These are phyloP conservation scores for Penicillium simplicissimum DNA, from an alignment of 495 filamentous ascomycete genomes.

Conservation along the genomic window DNA sequence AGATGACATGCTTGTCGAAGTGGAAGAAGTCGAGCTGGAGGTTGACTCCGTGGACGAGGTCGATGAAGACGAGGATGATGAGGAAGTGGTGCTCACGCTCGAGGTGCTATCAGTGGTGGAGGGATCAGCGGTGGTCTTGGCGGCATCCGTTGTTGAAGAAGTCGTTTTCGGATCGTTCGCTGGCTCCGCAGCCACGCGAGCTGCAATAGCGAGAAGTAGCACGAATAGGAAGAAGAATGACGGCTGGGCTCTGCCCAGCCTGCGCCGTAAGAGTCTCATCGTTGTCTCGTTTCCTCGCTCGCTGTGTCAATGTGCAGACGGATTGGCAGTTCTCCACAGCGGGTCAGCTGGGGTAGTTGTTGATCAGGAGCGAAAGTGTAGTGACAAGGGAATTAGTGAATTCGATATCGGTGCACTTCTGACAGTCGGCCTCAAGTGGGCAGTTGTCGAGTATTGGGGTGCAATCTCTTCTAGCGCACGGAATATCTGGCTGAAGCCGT, in stretches of 20 bases:
- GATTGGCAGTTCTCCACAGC: constrained; percentile 30
- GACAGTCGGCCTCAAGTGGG: background rate
- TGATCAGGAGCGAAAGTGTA: constrained; percentile 18
- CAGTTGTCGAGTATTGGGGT: background rate
- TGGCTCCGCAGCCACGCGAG: constrained; percentile 26
- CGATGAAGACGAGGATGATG: constrained; percentile 19
- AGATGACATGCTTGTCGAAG: constrained; percentile 26
- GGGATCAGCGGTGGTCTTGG: constrained; percentile 34
- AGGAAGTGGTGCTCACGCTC: constrained; percentile 24
- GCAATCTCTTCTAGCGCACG: background rate
- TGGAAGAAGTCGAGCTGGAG: constrained; percentile 15
- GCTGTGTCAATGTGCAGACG: constrained; percentile 18
- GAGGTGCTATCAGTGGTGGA: constrained; percentile 25
- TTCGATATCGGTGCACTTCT: background rate
- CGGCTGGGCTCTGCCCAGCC: constrained; percentile 30
- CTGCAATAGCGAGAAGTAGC: constrained; percentile 24
- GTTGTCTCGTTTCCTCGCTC: constrained; percentile 1
- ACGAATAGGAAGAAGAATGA: constrained; percentile 27
- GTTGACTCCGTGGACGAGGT: constrained; percentile 19
- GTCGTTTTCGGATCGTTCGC: constrained; percentile 20
- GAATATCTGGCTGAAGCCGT: constrained; percentile 2
- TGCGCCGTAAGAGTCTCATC: constrained; percentile 27
- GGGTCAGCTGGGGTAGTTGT: constrained; percentile 27
- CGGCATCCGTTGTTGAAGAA: constrained; percentile 18
- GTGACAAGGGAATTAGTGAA: constrained; percentile 1